phyloP scores from a whole-genome alignment of 2,329 filamentous ascomycete genomes.

The Ilyonectria robusta region DNA sequence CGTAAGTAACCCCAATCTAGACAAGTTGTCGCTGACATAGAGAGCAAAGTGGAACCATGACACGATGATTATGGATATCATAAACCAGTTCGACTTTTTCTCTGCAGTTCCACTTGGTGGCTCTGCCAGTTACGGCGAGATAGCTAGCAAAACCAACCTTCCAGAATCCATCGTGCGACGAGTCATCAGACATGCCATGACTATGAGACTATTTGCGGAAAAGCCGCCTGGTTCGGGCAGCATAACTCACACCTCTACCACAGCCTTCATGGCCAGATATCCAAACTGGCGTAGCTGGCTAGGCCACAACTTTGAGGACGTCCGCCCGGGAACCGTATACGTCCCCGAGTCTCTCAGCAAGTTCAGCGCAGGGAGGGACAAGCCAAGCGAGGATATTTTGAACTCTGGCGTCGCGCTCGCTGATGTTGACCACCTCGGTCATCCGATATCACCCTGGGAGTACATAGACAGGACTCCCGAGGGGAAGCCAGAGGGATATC shows the following conservation, averaged over 20 bases:
- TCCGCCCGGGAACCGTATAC: conserved; percentile 49
- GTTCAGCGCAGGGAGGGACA: conserved; percentile 48
- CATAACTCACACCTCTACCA: conserved; percentile 54
- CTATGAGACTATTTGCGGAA: conserved; percentile 54
- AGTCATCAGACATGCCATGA: conserved; percentile 54
- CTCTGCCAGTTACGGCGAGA: conserved; percentile 35
- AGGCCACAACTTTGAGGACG: conserved; percentile 52
- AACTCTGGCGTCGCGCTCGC: conserved; percentile 53
- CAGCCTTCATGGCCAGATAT: conserved; percentile 51
- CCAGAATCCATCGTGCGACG: conserved; percentile 55
- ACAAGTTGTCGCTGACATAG: background rate
- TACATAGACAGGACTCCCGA: conserved; percentile 30
- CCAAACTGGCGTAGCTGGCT: conserved; percentile 45
- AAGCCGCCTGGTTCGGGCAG: conserved; percentile 8
- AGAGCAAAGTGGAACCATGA: conserved; percentile 22
- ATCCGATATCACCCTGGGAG: conserved; percentile 31
- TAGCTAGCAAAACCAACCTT: conserved; percentile 52
- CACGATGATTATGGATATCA: conserved; percentile 27
- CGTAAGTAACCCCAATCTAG: background rate
- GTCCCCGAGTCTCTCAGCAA: conserved; percentile 49
- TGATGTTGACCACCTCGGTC: conserved; percentile 27
- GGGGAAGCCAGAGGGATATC: conserved; percentile 36
- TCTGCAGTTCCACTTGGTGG: conserved; percentile 42
- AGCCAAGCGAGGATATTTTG: conserved; percentile 49
- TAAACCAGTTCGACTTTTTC: conserved; percentile 45